These are phyloP conservation scores for Fusarium tupiense DNA, from an alignment of 2,329 filamentous ascomycete species.

Conservation along the genomic window DNA sequence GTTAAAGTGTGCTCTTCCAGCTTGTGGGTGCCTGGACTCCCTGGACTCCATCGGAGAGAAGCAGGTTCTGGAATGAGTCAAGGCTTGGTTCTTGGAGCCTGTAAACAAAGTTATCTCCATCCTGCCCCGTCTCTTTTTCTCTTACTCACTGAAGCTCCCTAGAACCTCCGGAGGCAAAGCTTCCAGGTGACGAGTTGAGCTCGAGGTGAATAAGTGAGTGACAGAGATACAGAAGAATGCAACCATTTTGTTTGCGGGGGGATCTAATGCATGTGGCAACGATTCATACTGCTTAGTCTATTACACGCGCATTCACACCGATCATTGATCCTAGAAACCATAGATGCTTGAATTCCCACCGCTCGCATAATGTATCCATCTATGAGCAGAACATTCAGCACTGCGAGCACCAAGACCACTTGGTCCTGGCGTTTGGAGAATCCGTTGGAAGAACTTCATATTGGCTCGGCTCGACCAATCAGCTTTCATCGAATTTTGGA, in stretches of 20 bases:
- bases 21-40: slow-evolving; percentile 27
- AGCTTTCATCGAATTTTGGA: slow-evolving; percentile 28
- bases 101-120: slow-evolving; percentile 10
- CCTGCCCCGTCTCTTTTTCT: slow-evolving; percentile 35
- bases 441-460: slow-evolving; percentile 27
- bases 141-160: slow-evolving; percentile 24
- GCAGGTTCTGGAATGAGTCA: slow-evolving; percentile 44
- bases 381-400: slow-evolving; percentile 22
- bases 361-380: slow-evolving; percentile 26
- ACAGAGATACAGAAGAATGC: background rate
- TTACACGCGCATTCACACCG: slow-evolving; percentile 31
- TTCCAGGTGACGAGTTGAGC: background rate
- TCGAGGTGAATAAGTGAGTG: slow-evolving; percentile 15
- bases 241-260: slow-evolving; percentile 6
- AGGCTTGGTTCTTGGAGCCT: slow-evolving; percentile 23
- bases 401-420: slow-evolving; percentile 10
- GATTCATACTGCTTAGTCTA: slow-evolving; percentile 26
- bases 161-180: slow-evolving; percentile 20
- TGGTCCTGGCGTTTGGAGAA: slow-evolving; percentile 27
- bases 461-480: slow-evolving; percentile 22
- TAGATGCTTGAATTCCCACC: slow-evolving; percentile 16
- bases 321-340: slow-evolving; percentile 25
- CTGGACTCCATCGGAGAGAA: slow-evolving; percentile 21
- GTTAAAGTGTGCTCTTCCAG: slow-evolving; percentile 14
- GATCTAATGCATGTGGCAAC: slow-evolving; percentile 25